phyloP scores from a whole-genome alignment of 441 rosid genomes.

The Mallotus japonicus region DNA sequence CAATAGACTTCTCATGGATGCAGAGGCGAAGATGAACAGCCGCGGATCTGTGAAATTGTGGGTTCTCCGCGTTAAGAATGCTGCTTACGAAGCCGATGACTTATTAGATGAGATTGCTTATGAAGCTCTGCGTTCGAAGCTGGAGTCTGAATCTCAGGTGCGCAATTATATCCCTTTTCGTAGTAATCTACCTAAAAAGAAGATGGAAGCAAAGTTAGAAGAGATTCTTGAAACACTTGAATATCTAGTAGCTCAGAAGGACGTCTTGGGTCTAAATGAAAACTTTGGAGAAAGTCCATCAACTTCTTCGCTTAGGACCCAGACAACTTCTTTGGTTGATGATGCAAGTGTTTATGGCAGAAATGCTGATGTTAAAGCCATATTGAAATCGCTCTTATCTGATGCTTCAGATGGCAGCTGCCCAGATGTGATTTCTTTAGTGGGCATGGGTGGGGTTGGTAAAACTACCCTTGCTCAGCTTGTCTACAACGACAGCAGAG shows the following conservation, averaged over 20 bases:
- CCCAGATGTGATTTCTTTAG: constrained; percentile 28
- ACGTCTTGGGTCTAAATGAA: constrained; percentile 2
- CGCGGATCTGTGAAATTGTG: too few relatives aligned
- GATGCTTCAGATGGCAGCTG: constrained; percentile 1
- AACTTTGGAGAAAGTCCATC: too few relatives aligned
- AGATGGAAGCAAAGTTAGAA: constrained; percentile 1
- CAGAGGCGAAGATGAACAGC: too few relatives aligned
- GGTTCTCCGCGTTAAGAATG: neutral
- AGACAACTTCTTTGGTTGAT: constrained; percentile 17
- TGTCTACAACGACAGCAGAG: constrained; percentile 24
- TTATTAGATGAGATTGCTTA: constrained; percentile 36
- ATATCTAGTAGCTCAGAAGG: constrained; percentile 19
- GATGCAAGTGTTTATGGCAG: constrained; percentile 23
- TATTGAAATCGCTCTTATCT: constrained; percentile 13
- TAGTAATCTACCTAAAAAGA: neutral
- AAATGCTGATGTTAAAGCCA: constrained; percentile 23
- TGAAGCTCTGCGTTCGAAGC: neutral
- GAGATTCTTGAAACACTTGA: constrained; percentile 21
- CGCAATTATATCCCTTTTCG: neutral
- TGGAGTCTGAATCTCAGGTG: constrained; percentile 11
- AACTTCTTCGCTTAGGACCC: neutral
- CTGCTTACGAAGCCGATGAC: constrained; percentile 24
- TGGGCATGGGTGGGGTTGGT: constrained; percentile 36
- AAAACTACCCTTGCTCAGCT: constrained; percentile 31
- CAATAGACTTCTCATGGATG: too few relatives aligned